Conservation (phyloP, 139 green algal genomes). For the Tetradesmus obliquus region DNA sequence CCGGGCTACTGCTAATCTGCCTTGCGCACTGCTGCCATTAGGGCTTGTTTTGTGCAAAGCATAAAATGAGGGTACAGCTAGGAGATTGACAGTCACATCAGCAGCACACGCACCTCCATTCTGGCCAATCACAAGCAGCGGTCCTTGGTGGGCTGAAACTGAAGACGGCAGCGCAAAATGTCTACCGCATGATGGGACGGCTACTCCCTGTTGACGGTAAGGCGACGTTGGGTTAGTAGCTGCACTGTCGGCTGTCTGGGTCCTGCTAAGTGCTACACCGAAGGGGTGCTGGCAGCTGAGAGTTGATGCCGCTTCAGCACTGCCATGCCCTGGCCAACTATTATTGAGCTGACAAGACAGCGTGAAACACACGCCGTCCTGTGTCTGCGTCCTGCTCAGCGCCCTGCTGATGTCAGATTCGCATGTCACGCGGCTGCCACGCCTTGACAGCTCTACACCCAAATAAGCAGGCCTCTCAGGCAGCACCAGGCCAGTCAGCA, state of each 20-base stretch:
- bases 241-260: background rate
- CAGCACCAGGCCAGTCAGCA: background rate
- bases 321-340: too few species aligned
- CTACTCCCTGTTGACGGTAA: too few species aligned
- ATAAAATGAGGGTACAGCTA: too few species aligned
- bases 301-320: background rate
- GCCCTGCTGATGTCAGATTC: background rate
- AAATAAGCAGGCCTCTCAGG: background rate
- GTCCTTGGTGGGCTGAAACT: background rate
- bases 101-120: background rate
- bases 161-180: too few species aligned
- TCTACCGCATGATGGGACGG: too few species aligned
- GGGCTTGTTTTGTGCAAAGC: too few species aligned
- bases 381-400: background rate
- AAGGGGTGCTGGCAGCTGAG: background rate
- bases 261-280: background rate
- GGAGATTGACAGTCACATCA: background rate
- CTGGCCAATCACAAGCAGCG: background rate
- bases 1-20: too few species aligned
- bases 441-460: background rate
- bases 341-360: background rate
- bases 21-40: too few species aligned
- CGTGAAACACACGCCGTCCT: background rate
- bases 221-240: background rate
- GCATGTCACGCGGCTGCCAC: background rate